Base-by-base conservation (phyloP, 441 rosid genomes). In the Corymbia citriodora region DNA sequence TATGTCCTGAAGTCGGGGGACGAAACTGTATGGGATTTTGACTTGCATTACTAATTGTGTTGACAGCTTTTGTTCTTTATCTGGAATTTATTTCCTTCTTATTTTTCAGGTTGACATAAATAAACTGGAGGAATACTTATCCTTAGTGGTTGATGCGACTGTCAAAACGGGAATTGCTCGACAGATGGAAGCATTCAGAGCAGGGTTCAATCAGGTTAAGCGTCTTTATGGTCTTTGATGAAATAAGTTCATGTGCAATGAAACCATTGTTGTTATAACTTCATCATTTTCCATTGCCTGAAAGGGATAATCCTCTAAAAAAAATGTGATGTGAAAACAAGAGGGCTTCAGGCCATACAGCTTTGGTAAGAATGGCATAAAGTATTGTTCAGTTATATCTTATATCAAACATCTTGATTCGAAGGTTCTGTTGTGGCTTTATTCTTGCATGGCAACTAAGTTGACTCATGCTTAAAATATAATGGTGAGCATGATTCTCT, bases 191-290 rank as follows among this genome's bases (percentile, higher is more conserved):
- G 99, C 99, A 90, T 98, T 98, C 93, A 94, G 96, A 93, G 96
- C 97, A 45, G 99, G 99, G 86, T 98, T 98, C 92, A 98, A 96
- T 94, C 99, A 98, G 98, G 99, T 97, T 52, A 49, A 88, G 48
- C 87, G 87, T n/a, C 74, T 54, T 89, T 54, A n/a, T 55, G 52
- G 63, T 57, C 23, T 79, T 88, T 54, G 87, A n/a, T 59, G 87
- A 25, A 57, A 33, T 91, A 53, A 14, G 57, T 36, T 52, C 1
- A 48, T 40, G 85, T 23, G 52, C 17, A 23, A 79, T 45, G 85
- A 48, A 40, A 40, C 29, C 52, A 79, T 79, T 79, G 52, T 63
- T 29, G 14, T 79, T 21, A 79, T 23, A 79, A 19, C 85, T 40
- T 45, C 85, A 74, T 74, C 50, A 74, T 40, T 52, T 74, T 74